These are phyloP conservation scores for Penium margaritaceum DNA, from an alignment of 139 green algal genomes.

Conservation along the genomic window DNA sequence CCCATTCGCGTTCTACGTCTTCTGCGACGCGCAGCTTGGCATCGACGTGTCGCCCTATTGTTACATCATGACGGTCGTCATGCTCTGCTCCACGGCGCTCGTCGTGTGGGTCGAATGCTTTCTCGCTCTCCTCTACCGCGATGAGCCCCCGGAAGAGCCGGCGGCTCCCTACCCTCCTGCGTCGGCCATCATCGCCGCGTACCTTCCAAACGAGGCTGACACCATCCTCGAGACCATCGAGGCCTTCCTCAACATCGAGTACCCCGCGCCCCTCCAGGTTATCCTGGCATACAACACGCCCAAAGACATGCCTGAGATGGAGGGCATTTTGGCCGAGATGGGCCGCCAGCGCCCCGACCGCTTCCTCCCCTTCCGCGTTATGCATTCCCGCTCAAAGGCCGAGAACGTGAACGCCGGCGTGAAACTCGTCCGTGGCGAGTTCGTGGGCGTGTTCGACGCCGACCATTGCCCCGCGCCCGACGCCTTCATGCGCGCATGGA, in stretches of 20 bases:
- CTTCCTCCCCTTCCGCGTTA: conserved; percentile 26
- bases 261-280: conserved; percentile 31
- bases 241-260: conserved; percentile 35
- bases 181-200: conserved; percentile 42
- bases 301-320: conserved; percentile 39
- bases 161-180: conserved; percentile 23
- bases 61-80: conserved; percentile 18
- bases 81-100: conserved; percentile 21
- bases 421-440: conserved; percentile 28
- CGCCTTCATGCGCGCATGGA: conserved; percentile 38
- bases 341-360: conserved; percentile 27
- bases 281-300: conserved; percentile 44
- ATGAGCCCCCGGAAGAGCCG: background rate
- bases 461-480: conserved; percentile 33
- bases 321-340: conserved; percentile 32
- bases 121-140: conserved; percentile 27
- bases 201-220: conserved; percentile 42
- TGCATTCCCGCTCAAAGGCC: conserved; percentile 32
- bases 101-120: conserved; percentile 38
- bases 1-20: conserved; percentile 24
- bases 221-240: conserved; percentile 43
- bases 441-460: conserved; percentile 38
- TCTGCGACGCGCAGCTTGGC: background rate
- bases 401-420: conserved; percentile 43
- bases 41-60: conserved; percentile 32